These are phyloP conservation scores for Boechera divaricarpa DNA, from an alignment of 345 rosid genomes.

Conservation along the genomic window DNA sequence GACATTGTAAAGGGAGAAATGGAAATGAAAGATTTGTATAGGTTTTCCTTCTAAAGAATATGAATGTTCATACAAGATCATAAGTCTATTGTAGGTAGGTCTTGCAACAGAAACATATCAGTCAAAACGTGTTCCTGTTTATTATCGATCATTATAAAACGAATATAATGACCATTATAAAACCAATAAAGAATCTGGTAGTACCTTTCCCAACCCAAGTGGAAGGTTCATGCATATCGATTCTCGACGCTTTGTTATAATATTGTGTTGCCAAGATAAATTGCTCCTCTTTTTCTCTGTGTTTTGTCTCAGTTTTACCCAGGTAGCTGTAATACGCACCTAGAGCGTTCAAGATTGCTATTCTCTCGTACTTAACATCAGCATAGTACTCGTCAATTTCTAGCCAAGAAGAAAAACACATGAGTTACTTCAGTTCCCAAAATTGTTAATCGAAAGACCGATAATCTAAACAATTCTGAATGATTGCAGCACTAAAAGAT, in stretches of 20 bases:
- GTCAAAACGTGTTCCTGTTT: background rate
- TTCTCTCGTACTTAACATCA: constrained; percentile 94
- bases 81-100: background rate
- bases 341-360: constrained; percentile 90
- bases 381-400: constrained; percentile 98
- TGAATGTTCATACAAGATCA: constrained; percentile 23
- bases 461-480: background rate
- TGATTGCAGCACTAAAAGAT: background rate
- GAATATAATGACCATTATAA: background rate
- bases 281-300: constrained; percentile 90
- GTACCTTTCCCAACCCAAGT: constrained; percentile 99
- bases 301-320: constrained; percentile 88
- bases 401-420: constrained; percentile 44
- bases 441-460: background rate
- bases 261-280: constrained; percentile 83
- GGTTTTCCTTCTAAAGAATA: background rate
- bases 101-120: constrained; percentile 20
- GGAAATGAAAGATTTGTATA: background rate
- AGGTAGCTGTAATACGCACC: constrained; percentile 95
- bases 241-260: constrained; percentile 92
- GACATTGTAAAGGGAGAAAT: background rate
- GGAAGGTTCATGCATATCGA: constrained; percentile 97
- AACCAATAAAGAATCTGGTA: constrained; percentile 5
- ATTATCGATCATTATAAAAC: background rate
- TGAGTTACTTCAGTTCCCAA: background rate